A percentile compares a stretch with the other conserved stretches of the same genome.
These are phyloP conservation scores for Mycena polygramma DNA, from an alignment of 768 basidiomycete species.

Conservation along the genomic window DNA sequence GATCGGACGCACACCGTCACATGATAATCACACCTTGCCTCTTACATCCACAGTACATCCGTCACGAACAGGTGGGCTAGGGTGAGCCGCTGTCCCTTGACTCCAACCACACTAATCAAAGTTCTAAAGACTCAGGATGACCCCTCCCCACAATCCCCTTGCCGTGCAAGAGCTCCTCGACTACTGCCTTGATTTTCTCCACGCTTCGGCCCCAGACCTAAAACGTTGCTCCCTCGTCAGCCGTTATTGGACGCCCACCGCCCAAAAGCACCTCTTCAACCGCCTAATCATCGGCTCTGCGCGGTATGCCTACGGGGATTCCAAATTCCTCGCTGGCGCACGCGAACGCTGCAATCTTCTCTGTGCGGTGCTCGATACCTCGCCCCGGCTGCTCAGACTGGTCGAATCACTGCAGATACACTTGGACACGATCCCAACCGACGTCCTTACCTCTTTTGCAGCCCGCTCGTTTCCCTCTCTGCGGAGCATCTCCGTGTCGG, in stretches of 20 bases:
- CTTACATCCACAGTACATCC: too few species aligned
- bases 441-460: neutral
- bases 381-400: neutral
- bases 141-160: neutral
- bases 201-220: conserved; percentile 20
- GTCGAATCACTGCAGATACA: conserved; percentile 12
- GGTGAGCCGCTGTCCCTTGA: neutral
- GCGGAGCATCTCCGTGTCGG: conserved; percentile 6
- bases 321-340: neutral
- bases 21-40: too few species aligned
- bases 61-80: neutral
- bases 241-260: conserved; percentile 11
- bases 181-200: conserved; percentile 30
- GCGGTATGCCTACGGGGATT: conserved; percentile 16
- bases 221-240: conserved; percentile 23
- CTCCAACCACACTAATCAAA: neutral
- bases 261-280: conserved; percentile 26
- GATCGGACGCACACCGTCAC: too few species aligned
- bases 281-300: conserved; percentile 9
- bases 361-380: conserved; percentile 1
- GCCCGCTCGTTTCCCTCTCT: neutral
- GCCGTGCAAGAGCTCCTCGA: conserved; percentile 29
- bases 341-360: conserved; percentile 14
- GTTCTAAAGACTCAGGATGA: neutral
- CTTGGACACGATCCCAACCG: conserved; percentile 9